Conservation (phyloP, 106 monocot genomes). For the Agapanthus africanus region DNA sequence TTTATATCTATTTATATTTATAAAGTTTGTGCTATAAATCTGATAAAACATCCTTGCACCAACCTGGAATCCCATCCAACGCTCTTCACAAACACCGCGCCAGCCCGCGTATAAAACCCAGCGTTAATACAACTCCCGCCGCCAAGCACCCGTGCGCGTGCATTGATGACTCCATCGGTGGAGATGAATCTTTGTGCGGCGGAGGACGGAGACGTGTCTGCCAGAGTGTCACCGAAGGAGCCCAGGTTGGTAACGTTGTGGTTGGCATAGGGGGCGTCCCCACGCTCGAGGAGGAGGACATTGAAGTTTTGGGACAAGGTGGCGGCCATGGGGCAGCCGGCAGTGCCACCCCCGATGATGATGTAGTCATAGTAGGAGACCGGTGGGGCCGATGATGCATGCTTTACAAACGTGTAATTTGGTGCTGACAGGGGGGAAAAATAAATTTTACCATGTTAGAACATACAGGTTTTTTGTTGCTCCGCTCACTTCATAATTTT, state of each 20-base stretch:
- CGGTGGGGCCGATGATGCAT: constrained; percentile 2
- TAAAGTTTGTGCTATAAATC: too few relatives aligned
- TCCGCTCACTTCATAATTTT: too few relatives aligned
- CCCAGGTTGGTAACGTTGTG: constrained; percentile 11
- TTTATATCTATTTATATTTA: too few relatives aligned
- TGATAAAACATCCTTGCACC: too few relatives aligned
- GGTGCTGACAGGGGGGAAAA: constrained; percentile 5
- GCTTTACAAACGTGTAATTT: constrained; percentile 10
- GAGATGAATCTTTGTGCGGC: constrained; percentile 14
- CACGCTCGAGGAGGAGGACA: constrained; percentile 14
- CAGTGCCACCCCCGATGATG: constrained; percentile 13
- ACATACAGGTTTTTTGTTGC: too few relatives aligned
- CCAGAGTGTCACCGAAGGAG: constrained; percentile 14
- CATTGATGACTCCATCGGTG: constrained; percentile 14
- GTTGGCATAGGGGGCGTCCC: constrained; percentile 14
- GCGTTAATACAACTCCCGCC: constrained; percentile 20
- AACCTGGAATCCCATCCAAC: constrained; percentile 19
- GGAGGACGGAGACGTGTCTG: constrained; percentile 1
- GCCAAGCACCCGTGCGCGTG: constrained; percentile 11
- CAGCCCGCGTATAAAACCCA: constrained; percentile 17
- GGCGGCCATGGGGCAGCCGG: constrained; percentile 16
- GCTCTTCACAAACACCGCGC: background rate
- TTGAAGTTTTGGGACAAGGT: constrained; percentile 6
- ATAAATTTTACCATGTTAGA: too few relatives aligned
- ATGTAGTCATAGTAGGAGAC: constrained; percentile 13